Evolutionary conservation across 177 flowering plant genomes (phyloP), one percentile per base, ranked within the genome.

Genomic region (Vitis hybrid): DNA sequence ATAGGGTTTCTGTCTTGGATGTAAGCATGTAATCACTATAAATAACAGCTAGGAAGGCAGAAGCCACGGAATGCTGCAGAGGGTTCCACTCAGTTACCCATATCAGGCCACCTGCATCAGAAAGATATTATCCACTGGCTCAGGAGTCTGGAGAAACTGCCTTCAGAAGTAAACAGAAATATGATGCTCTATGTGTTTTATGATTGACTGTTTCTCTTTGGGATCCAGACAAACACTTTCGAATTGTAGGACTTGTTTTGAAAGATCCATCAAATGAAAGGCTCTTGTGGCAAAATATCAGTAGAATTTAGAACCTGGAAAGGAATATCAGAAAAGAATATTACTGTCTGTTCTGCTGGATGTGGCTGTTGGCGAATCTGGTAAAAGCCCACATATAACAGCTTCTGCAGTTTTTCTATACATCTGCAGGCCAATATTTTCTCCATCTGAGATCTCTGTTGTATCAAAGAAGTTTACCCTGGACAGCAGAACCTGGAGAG

Each of bases 21-120:
- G 89, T 65, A 21, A 87, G 82, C 98, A 93, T 90, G 90, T 93
- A 93, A 76, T 93, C 98, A 72, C 97, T 90, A 74, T 81, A 93
- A 58, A 93, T 66, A 71, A 83, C 76, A 35, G 96, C 90, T 52
- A 93, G 76, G 72, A 91, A 92, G 35, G 97, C 94, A 61, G 97
- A 79, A 56, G 97, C 92, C 60, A 91, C 86, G 5, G 96, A 78
- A 72, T 91, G 88, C 78, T 87, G 93, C 73, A 93, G 78, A 14
- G 85, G 52, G 70, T 93, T 88, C 92, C 91, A 91, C 57, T 90
- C 70, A 24, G 74, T 75, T 8, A 90, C 76, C 97, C 97, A 92
- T 77, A 92, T 80, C 56, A 93, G 75, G 19, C 97, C 97, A 79
- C 83, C 98, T 93, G 86, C 72, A 79, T 46, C 19, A 16, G 65